Evolutionary conservation across 2,329 filamentous ascomycete species (phyloP).

Genomic region (Nannizziopsis barbatae): DNA sequence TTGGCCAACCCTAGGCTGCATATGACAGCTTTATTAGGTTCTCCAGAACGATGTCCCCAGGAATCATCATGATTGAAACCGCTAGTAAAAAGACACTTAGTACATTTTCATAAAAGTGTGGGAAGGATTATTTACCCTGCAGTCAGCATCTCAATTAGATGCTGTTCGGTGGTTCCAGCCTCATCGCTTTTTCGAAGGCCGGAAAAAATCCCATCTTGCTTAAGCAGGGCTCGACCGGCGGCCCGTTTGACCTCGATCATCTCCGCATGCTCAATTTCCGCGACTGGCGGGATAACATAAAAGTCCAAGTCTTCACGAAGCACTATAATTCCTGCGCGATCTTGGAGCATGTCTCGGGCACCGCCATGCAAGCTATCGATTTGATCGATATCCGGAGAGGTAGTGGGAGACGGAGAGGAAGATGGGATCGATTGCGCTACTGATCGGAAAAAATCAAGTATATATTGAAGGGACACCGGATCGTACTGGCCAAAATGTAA

Average conservation of each 20-base stretch:
- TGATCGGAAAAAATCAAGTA: slow-evolving; percentile 95
- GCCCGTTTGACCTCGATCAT: slow-evolving; percentile 97
- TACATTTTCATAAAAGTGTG: slow-evolving; percentile 12
- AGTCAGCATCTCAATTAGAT: slow-evolving; percentile 98
- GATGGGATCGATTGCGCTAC: slow-evolving; percentile 85
- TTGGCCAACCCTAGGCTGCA: slow-evolving; percentile 90
- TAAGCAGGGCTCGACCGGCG: slow-evolving; percentile 71
- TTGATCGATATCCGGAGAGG: slow-evolving; percentile 49
- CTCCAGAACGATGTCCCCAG: slow-evolving; percentile 94
- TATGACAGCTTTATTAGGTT: slow-evolving; percentile 96
- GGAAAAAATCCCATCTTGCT: slow-evolving; percentile 91
- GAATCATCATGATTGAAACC: slow-evolving; percentile 92
- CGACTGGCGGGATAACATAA: slow-evolving; percentile 79
- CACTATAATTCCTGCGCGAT: slow-evolving; percentile 91
- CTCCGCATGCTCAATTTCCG: slow-evolving; percentile 72
- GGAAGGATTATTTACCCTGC: slow-evolving; percentile 59
- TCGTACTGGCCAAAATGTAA: slow-evolving; percentile 62
- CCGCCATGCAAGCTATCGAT: slow-evolving; percentile 60
- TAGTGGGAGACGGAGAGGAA: slow-evolving; percentile 54
- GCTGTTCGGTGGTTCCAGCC: slow-evolving; percentile 89
- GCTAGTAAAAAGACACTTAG: slow-evolving; percentile 37
- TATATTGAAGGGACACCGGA: slow-evolving; percentile 89
- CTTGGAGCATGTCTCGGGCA: slow-evolving; percentile 66
- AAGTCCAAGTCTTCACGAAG: slow-evolving; percentile 94
- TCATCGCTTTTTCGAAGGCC: slow-evolving; percentile 92